Conservation (phyloP, 1,284 basidiomycete species). For the Rhodotorula sp. region DNA sequence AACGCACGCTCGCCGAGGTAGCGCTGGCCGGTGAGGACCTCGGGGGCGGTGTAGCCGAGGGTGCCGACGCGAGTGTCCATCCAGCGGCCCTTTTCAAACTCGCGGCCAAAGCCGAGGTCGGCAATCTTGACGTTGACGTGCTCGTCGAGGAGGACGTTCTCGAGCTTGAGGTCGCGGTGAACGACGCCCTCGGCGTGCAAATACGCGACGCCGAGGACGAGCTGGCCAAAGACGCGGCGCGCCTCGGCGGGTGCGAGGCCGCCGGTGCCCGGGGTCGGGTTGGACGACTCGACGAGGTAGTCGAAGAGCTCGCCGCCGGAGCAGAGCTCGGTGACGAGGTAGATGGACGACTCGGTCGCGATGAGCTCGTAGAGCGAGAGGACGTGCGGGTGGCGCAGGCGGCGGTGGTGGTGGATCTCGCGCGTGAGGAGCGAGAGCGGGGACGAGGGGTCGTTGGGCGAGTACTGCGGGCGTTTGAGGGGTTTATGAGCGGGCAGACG, state of each 20-base stretch:
- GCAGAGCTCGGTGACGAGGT: conserved; percentile 97
- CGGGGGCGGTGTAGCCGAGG: conserved; percentile 90
- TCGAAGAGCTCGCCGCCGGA: conserved; percentile 69
- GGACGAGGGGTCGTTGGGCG: conserved; percentile 29
- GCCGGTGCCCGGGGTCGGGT: conserved; percentile 21
- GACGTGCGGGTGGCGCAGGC: conserved; percentile 91
- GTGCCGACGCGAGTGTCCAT: conserved; percentile 98
- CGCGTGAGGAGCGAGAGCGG: conserved; percentile 70
- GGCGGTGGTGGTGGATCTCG: conserved; percentile 97
- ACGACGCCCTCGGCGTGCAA: conserved; percentile 53
- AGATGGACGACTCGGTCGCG: conserved; percentile 90
- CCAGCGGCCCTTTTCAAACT: conserved; percentile 78
- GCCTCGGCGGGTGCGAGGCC: conserved; percentile 49
- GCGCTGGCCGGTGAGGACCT: conserved; percentile 86
- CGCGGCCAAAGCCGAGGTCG: conserved; percentile 94
- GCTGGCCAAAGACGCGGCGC: conserved; percentile 52
- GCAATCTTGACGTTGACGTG: conserved; percentile 62
- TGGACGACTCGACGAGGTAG: conserved; percentile 51
- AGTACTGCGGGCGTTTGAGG: background rate
- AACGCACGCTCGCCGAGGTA: conserved; percentile 80
- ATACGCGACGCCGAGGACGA: conserved; percentile 53
- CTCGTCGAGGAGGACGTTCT: conserved; percentile 55
- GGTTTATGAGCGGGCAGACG: no score
- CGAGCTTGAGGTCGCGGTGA: conserved; percentile 59
- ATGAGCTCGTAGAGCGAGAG: conserved; percentile 97